These are phyloP conservation scores for Tardiomyces depauwii DNA, from an alignment of 1,139 yeast species.

Conservation along the genomic window DNA sequence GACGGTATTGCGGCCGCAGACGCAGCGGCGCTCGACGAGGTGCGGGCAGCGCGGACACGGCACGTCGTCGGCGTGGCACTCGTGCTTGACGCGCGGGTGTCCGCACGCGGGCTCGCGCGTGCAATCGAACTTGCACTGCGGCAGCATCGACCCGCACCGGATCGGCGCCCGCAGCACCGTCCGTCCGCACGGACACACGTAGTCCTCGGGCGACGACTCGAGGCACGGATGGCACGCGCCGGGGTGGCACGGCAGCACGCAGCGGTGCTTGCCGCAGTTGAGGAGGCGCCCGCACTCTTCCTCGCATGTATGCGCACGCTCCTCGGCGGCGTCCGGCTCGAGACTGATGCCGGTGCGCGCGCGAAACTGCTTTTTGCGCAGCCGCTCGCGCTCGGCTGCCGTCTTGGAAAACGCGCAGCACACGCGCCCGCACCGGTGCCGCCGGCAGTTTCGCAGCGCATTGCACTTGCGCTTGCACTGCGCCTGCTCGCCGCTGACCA, in stretches of 20 bases:
- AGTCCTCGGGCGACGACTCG: conserved; percentile 73
- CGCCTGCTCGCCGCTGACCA: conserved; percentile 42
- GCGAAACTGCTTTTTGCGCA: conserved; percentile 35
- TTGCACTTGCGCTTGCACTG: conserved; percentile 67
- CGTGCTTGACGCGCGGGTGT: conserved; percentile 56
- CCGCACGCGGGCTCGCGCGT: conserved; percentile 56
- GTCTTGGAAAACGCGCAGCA: conserved; percentile 63
- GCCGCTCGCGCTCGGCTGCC: conserved; percentile 54
- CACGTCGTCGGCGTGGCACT: conserved; percentile 56
- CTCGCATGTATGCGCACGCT: conserved; percentile 61
- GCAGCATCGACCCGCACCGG: conserved; percentile 68
- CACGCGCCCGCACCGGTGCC: conserved; percentile 58
- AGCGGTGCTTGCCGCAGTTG: conserved; percentile 63
- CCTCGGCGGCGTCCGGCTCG: conserved; percentile 52
- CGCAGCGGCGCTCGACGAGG: conserved; percentile 51
- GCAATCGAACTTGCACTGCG: conserved; percentile 64
- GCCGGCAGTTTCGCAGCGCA: conserved; percentile 65
- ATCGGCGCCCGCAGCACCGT: conserved; percentile 80
- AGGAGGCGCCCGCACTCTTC: conserved; percentile 54
- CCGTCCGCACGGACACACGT: conserved; percentile 75
- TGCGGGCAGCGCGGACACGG: conserved; percentile 73
- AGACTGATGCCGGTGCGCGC: conserved; percentile 25
- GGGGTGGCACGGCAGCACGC: conserved; percentile 67
- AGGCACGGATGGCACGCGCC: conserved; percentile 82
- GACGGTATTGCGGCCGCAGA: conserved; percentile 54